Evolutionary conservation across 2,329 filamentous ascomycete species (phyloP).

Genomic region (Zymoseptoria tritici): DNA sequence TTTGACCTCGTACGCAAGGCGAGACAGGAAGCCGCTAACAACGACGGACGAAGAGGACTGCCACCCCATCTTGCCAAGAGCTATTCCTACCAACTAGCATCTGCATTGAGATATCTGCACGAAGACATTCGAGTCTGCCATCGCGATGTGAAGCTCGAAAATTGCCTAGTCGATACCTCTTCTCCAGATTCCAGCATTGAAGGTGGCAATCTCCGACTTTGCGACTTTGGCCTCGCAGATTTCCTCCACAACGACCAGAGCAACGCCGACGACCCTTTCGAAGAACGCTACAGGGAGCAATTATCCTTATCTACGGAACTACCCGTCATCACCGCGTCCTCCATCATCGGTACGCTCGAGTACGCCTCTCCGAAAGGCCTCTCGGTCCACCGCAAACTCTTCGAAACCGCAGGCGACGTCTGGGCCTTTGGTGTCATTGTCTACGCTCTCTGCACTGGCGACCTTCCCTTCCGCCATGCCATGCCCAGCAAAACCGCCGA

Average conservation of each 20-base stretch:
- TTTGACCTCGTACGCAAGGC: conserved; percentile 55
- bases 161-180: conserved; percentile 55
- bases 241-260: conserved; percentile 50
- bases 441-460: conserved; percentile 53
- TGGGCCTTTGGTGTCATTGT: conserved; percentile 62
- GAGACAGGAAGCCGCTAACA: conserved; percentile 30
- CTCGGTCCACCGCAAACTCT: conserved; percentile 36
- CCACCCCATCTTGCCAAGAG: conserved; percentile 46
- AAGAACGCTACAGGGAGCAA: conserved; percentile 8
- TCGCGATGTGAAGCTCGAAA: conserved; percentile 62
- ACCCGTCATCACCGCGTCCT: conserved; percentile 27
- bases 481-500: conserved; percentile 52
- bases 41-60: conserved; percentile 35
- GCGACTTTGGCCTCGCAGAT: conserved; percentile 64
- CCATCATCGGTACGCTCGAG: conserved; percentile 52
- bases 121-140: conserved; percentile 61
- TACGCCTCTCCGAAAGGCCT: conserved; percentile 46
- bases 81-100: conserved; percentile 57
- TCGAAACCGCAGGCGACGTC: conserved; percentile 53
- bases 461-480: conserved; percentile 54
- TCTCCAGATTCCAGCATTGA: conserved; percentile 40
- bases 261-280: conserved; percentile 8
- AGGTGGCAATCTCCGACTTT: conserved; percentile 53
- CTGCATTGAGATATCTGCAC: conserved; percentile 58
- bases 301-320: conserved; percentile 13